Evolutionary conservation across 768 basidiomycete genomes (phyloP).

Genomic region (Tremella yokohamensis): DNA sequence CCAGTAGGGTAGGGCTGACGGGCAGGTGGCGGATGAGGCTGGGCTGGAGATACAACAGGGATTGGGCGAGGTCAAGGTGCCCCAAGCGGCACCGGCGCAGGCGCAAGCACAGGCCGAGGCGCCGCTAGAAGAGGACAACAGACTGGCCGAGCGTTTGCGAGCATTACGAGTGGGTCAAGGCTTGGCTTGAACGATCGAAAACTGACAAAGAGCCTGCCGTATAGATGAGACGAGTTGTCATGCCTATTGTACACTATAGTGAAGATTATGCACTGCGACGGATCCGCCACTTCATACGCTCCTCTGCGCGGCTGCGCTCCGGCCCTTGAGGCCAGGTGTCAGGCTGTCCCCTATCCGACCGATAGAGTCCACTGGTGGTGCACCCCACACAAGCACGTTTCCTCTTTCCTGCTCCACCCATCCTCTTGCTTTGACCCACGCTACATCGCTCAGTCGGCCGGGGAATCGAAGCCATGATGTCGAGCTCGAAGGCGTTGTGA

Average conservation of each 20-base stretch:
- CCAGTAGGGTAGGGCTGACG: neutral
- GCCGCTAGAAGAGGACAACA: slow-evolving; percentile 49
- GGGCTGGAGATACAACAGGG: slow-evolving; percentile 93
- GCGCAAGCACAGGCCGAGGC: slow-evolving; percentile 71
- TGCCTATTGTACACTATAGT: slow-evolving; percentile 1
- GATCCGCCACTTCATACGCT: neutral
- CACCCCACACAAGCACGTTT: slow-evolving; percentile 46
- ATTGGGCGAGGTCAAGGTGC: slow-evolving; percentile 61
- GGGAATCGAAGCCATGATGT: slow-evolving; percentile 7
- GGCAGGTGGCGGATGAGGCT: slow-evolving; percentile 82
- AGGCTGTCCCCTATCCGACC: slow-evolving; percentile 25
- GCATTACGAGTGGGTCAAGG: slow-evolving; percentile 56
- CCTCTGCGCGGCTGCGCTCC: neutral
- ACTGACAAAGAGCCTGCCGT: slow-evolving; percentile 6
- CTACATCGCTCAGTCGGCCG: slow-evolving; percentile 27
- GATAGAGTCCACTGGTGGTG: slow-evolving; percentile 37
- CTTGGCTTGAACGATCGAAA: neutral
- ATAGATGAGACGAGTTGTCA: slow-evolving; percentile 1
- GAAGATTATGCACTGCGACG: neutral
- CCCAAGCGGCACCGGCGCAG: slow-evolving; percentile 45
- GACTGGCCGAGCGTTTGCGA: slow-evolving; percentile 76
- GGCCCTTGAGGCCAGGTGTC: neutral
- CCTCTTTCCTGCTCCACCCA: slow-evolving; percentile 34
- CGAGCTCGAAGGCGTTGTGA: neutral
- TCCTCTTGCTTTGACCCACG: slow-evolving; percentile 31